These are phyloP conservation scores for Gremmenia infestans DNA, from an alignment of 2,329 filamentous ascomycete genomes.

Conservation along the genomic window DNA sequence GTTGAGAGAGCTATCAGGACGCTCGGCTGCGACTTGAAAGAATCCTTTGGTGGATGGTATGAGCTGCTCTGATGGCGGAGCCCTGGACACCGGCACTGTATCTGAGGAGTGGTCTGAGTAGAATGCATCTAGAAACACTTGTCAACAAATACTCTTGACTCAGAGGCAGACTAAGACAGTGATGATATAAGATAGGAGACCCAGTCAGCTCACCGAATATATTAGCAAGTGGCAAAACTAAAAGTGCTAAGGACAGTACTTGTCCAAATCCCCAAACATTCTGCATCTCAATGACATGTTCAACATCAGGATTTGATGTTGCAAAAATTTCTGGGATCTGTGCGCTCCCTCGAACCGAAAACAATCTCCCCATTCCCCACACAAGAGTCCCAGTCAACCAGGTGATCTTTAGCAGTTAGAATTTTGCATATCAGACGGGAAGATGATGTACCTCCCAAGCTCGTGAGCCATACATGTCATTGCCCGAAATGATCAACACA, in stretches of 20 bases:
- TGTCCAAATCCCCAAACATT: conserved; percentile 2
- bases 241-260: not conserved
- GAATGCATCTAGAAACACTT: too few species aligned
- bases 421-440: too few species aligned
- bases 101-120: too few species aligned
- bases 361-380: not conserved
- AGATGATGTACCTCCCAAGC: not conserved
- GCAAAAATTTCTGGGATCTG: not conserved
- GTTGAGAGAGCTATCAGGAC: too few species aligned
- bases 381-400: not conserved
- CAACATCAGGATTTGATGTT: too few species aligned
- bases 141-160: too few species aligned
- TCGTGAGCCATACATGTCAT: not conserved
- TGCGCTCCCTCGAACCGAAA: not conserved
- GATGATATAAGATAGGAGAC: too few species aligned
- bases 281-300: not conserved
- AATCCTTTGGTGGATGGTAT: too few species aligned
- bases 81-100: too few species aligned
- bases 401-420: not conserved
- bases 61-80: too few species aligned
- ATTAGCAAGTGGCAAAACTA: not conserved
- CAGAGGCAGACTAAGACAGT: too few species aligned
- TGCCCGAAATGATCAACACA: not conserved
- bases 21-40: too few species aligned
- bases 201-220: not conserved